phyloP scores from a whole-genome alignment of 306 rosid genomes.

The Cucumis melo region DNA sequence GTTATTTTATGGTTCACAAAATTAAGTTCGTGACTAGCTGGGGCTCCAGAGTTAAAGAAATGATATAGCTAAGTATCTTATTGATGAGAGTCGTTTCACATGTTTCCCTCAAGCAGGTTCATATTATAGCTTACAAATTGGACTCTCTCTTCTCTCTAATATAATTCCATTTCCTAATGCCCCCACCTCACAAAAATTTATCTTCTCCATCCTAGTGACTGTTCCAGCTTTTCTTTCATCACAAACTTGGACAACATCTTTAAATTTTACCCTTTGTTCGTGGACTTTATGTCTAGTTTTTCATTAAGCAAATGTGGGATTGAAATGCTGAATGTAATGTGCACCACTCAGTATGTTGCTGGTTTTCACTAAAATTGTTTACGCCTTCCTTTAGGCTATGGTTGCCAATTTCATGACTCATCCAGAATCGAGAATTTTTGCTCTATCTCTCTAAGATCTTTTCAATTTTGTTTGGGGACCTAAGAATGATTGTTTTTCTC shows the following conservation, averaged over 20 bases:
- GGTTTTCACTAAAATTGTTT: neutral
- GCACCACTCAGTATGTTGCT: neutral
- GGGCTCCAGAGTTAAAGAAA: neutral
- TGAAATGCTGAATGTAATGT: neutral
- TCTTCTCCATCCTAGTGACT: neutral
- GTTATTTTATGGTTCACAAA: neutral
- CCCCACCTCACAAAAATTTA: neutral
- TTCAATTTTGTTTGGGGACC: neutral
- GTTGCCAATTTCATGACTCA: neutral
- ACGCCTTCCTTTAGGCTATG: neutral
- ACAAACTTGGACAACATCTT: neutral
- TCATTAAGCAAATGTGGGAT: neutral
- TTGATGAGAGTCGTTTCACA: neutral
- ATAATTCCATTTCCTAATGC: neutral
- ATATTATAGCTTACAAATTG: neutral
- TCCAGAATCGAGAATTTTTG: neutral
- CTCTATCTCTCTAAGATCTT: neutral
- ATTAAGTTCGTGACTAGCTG: neutral
- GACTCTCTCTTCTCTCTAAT: neutral
- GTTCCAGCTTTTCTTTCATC: neutral
- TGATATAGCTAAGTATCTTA: neutral
- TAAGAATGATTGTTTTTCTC: conserved; percentile 9
- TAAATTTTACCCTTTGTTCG: neutral
- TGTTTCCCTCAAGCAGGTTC: neutral
- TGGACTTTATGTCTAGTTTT: neutral